These are phyloP conservation scores for Chaetomium olivaceum DNA, from an alignment of 2,329 filamentous ascomycete genomes.

Conservation along the genomic window DNA sequence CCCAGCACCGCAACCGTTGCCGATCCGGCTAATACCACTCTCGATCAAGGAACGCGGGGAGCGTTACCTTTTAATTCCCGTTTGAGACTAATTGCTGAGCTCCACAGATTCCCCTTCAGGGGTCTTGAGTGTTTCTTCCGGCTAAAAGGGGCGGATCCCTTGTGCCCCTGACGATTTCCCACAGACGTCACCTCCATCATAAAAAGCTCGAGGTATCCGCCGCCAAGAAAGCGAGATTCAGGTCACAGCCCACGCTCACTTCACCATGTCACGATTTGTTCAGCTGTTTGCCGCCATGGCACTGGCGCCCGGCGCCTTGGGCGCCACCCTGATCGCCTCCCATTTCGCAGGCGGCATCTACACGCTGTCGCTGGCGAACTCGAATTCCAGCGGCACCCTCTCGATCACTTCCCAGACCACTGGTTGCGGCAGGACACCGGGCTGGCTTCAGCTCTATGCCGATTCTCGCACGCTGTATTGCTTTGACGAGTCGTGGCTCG, in stretches of 20 bases:
- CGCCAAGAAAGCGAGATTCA: neutral
- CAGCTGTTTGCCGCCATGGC: slow-evolving; percentile 21
- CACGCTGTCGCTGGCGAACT: slow-evolving; percentile 24
- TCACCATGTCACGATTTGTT: slow-evolving; percentile 25
- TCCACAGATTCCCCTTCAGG: neutral
- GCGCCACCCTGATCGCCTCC: slow-evolving; percentile 28
- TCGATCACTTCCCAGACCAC: slow-evolving; percentile 26
- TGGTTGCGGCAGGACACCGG: slow-evolving; percentile 30
- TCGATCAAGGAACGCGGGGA: slow-evolving; percentile 10
- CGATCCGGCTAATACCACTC: slow-evolving; percentile 15
- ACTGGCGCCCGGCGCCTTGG: slow-evolving; percentile 22
- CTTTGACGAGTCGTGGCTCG: slow-evolving; percentile 33
- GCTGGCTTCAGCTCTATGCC: slow-evolving; percentile 28
- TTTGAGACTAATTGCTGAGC: slow-evolving; percentile 5
- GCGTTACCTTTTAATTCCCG: neutral
- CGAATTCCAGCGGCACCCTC: slow-evolving; percentile 25
- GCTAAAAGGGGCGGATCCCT: slow-evolving; percentile 12
- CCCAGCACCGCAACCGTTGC: neutral
- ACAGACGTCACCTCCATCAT: neutral
- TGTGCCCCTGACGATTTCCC: neutral
- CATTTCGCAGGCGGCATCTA: slow-evolving; percentile 29
- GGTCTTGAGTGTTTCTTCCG: slow-evolving; percentile 9
- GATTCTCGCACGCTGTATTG: slow-evolving; percentile 30
- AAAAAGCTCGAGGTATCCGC: neutral
- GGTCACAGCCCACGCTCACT: neutral